Evolutionary conservation across 2,329 filamentous ascomycete species (phyloP), one percentile per base, ranked within the genome.

Genomic region (Metarhizium anisopliae): DNA sequence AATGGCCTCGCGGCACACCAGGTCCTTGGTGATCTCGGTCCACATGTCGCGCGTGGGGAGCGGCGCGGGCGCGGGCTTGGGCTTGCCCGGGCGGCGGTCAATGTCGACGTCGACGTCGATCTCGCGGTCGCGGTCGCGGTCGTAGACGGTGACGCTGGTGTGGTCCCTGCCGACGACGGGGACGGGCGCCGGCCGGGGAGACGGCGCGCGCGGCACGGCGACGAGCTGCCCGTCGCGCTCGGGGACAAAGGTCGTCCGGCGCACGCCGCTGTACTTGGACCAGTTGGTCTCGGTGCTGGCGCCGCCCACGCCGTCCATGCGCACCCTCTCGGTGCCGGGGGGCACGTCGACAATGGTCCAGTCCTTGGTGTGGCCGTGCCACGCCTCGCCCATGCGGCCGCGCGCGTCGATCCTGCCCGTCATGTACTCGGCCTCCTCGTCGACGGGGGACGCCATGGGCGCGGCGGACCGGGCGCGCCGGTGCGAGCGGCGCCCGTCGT

Each of bases 21-120:
- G 74, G 62, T 96, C 92, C 73, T 95, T 96, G 50, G 93, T 95
- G 63, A 99, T 90, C 72, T 97, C 94, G 0, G 94, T 99, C 93
- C 93, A 97, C 76, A 95, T 89, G 58, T 87, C 83, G 55, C 81
- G 79, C 36, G 79, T 73, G 53, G 77, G 78, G 25, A 75, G 69
- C 14, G 69, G 68, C 16, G 71, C 64, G 54, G 64, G 72, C 16
- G 71, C 65, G 54, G 64, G 72, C 56, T 75, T 60, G 20, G 45
- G 18, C 42, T 45, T 45, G 42, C 16, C 16, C n/a, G 18, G 10
- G 14, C 45, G 18, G 13, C 74, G 74, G 59, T 86, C 83, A 18
- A 74, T 76, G 29, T 77, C 74, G 62, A 81, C 79, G 52, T 83
- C 80, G 35, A 83, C 73, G 52, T 83, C 80, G 45, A 80, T 69